Base-by-base conservation (phyloP, 768 basidiomycete species). In the Boletus reticulatus region DNA sequence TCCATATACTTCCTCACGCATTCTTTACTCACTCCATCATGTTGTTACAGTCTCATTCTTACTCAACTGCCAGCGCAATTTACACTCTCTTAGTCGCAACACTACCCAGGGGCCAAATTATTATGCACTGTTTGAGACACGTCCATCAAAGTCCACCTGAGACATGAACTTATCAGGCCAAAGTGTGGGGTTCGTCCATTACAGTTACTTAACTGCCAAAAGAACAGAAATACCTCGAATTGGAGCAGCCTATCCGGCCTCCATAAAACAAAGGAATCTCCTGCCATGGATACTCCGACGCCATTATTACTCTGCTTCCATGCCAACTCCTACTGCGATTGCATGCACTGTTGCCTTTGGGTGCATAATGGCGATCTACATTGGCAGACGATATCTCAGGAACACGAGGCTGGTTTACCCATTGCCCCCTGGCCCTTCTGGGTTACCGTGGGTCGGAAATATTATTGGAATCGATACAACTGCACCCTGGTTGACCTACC, bases 391-490 rank as follows among this genome's bases (percentile, higher is more conserved):
- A 32, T 45, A 43, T 56, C 24, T 55, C 12, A 14, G 20, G 20
- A 41, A 29, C 67, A 6, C 74, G 71, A 50, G 72, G 71, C 16
- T 70, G 68, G 3, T 53, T 10, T 43, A 7, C 16, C 50, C 41
- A 4, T 36, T 51, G 2, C 50, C 50, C 22, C 50, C 50, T 1
- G 41, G 50, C 3, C 42, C 50, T 43, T 42, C 50, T 11, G 50
- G 50, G 16, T 8, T 51, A n/a, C 50, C 50, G 31, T 51, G 50
- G 50, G 11, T 51, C 10, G 50, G 50, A 24, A 51, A 51, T 19
- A 32, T 51, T 20, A 43, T 8, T 13, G 50, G 50, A 36, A 43
- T 51, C 16, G 32, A 51, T 17, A 14, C 41, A n/a, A 43, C 22
- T 13, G 50, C 50, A 1, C 50, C 50, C n/a, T 44, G 22, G 51